Percentiles rank a stretch among this genome's conserved stretches.
Evolutionary conservation across 192 early-diverging fungal species (phyloP).

Genomic region (Gonapodya prolifera): DNA sequence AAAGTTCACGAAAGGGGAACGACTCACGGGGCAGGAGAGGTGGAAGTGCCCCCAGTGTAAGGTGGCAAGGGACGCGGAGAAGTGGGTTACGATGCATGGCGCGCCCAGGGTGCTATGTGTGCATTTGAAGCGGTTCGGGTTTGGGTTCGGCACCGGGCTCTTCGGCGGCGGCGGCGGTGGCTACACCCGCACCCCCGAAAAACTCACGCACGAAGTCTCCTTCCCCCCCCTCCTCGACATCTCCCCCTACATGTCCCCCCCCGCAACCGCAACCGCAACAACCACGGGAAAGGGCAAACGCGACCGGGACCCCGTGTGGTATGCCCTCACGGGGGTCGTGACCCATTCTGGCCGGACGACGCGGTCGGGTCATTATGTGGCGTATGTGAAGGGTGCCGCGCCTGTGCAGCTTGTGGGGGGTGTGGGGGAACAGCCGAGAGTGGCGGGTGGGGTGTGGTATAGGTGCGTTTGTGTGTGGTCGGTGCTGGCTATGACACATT

Average conservation of each 20-base stretch:
- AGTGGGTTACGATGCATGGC: slow-evolving; percentile 63
- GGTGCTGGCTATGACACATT: too few relatives aligned
- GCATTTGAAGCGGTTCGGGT: slow-evolving; percentile 80
- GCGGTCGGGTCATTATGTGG: slow-evolving; percentile 78
- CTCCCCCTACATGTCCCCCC: slow-evolving; percentile 38
- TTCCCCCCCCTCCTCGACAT: slow-evolving; percentile 55
- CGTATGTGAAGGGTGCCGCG: slow-evolving; percentile 62
- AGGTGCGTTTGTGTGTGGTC: too few relatives aligned
- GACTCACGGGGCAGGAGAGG: slow-evolving; percentile 42
- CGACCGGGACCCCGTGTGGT: slow-evolving; percentile 14
- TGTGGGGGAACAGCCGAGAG: background rate
- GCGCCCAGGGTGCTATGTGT: slow-evolving; percentile 58
- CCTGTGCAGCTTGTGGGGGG: background rate
- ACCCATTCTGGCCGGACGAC: slow-evolving; percentile 62
- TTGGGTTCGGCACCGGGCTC: slow-evolving; percentile 25
- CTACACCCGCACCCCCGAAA: too few relatives aligned
- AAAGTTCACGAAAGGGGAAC: slow-evolving; percentile 58
- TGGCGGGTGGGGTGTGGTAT: too few relatives aligned
- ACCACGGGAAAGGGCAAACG: background rate
- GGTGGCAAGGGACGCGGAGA: slow-evolving; percentile 58
- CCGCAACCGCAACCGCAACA: slow-evolving; percentile 10
- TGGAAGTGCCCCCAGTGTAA: slow-evolving; percentile 76
- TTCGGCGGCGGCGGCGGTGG: background rate
- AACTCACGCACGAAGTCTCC: slow-evolving; percentile 49
- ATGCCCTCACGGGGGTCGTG: slow-evolving; percentile 63